phyloP scores from a whole-genome alignment of 495 filamentous ascomycete genomes.

The Neurospora sp. region DNA sequence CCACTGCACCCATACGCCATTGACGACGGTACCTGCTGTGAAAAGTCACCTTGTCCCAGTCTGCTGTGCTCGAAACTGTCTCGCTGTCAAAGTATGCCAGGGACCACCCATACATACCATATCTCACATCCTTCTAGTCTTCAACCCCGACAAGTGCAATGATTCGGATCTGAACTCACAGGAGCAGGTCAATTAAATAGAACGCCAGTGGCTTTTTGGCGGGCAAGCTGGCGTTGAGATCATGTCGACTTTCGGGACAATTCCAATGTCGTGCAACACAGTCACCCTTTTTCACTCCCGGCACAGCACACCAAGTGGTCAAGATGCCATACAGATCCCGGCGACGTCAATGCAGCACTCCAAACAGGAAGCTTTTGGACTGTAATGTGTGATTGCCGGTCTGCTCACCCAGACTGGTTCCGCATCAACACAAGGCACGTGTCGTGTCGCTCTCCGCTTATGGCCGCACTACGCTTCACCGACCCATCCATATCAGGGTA shows the following conservation, averaged over 20 bases:
- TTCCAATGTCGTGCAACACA: not conserved
- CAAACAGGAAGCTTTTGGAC: not conserved
- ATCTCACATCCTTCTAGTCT: not conserved
- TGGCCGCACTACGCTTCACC: not conserved
- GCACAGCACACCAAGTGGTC: not conserved
- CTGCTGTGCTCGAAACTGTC: not conserved
- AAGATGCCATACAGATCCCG: not conserved
- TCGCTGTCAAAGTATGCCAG: not conserved
- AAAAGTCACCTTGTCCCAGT: not conserved
- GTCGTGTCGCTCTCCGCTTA: not conserved
- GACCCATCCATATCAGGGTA: not conserved
- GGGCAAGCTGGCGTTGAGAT: not conserved
- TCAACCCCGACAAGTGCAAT: not conserved
- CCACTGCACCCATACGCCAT: not conserved
- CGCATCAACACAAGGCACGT: not conserved
- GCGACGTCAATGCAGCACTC: not conserved
- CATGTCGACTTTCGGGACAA: not conserved
- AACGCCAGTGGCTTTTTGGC: not conserved
- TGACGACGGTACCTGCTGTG: not conserved
- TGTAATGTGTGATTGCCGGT: not conserved
- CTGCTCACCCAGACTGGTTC: not conserved
- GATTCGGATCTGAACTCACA: not conserved
- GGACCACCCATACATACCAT: not conserved
- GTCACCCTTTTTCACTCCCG: not conserved
- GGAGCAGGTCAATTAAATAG: not conserved